Percentiles rank a stretch among this genome's conserved stretches.
Evolutionary conservation across 192 early-diverging fungal genomes (phyloP).

Genomic region (Coemansia sp.): DNA sequence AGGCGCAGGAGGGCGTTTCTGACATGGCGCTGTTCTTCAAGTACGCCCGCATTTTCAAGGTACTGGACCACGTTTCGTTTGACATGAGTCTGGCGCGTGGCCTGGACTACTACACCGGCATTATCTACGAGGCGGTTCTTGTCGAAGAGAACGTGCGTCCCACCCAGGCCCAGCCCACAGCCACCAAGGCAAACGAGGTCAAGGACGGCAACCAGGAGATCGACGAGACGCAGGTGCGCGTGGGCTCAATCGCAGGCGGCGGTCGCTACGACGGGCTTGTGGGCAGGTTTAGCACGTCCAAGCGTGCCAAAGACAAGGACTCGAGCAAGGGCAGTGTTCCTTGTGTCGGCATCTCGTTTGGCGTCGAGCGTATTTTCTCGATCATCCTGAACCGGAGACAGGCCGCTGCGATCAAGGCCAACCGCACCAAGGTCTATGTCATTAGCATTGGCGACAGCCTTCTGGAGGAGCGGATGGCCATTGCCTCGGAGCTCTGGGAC

Average conservation of each 20-base stretch:
- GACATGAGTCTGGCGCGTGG: slow-evolving; percentile 96
- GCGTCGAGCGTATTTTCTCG: slow-evolving; percentile 94
- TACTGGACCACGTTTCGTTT: slow-evolving; percentile 73
- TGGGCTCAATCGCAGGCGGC: slow-evolving; percentile 95
- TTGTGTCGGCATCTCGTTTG: slow-evolving; percentile 94
- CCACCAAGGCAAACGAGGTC: slow-evolving; percentile 6
- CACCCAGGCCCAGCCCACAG: slow-evolving; percentile 26
- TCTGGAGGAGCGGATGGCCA: slow-evolving; percentile 85
- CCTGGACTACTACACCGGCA: slow-evolving; percentile 98
- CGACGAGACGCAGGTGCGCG: slow-evolving; percentile 79
- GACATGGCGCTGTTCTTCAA: slow-evolving; percentile 86
- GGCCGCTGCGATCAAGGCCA: slow-evolving; percentile 66
- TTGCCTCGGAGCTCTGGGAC: slow-evolving; percentile 90
- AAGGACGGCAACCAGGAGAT: slow-evolving; percentile 22
- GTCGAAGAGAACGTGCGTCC: slow-evolving; percentile 46
- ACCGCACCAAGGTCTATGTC: slow-evolving; percentile 84
- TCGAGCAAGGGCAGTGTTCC: slow-evolving; percentile 65
- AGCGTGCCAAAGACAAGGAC: slow-evolving; percentile 60
- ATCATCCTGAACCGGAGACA: slow-evolving; percentile 69
- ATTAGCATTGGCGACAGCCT: slow-evolving; percentile 78
- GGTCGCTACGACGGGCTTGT: slow-evolving; percentile 98
- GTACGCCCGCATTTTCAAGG: slow-evolving; percentile 81
- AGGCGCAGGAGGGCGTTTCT: slow-evolving; percentile 75
- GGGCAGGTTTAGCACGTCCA: slow-evolving; percentile 81
- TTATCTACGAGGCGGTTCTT: slow-evolving; percentile 95